Percentiles rank a stretch among this genome's conserved stretches.
These are phyloP conservation scores for Mucor velutinosus DNA, from an alignment of 371 early-diverging fungal genomes.

Conservation along the genomic window DNA sequence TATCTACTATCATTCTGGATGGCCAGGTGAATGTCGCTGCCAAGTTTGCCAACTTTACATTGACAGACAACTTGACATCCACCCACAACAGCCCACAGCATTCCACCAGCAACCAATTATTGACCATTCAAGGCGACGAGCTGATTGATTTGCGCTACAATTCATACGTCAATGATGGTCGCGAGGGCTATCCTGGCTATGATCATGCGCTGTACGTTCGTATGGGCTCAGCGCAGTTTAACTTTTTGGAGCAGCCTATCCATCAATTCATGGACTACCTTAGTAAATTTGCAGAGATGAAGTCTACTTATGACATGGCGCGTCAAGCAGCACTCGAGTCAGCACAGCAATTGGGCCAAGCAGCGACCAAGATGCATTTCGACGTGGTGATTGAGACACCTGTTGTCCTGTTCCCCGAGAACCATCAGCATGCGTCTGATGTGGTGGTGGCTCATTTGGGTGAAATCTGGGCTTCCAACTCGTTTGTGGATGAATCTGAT, in stretches of 20 bases:
- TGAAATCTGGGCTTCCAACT: slow-evolving; percentile 81
- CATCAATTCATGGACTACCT: slow-evolving; percentile 61
- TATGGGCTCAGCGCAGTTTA: slow-evolving; percentile 82
- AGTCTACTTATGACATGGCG: slow-evolving; percentile 85
- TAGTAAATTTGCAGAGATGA: slow-evolving; percentile 87
- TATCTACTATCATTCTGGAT: slow-evolving; percentile 65
- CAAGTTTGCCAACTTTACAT: slow-evolving; percentile 82
- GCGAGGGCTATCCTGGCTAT: slow-evolving; percentile 77
- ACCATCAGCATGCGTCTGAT: slow-evolving; percentile 49
- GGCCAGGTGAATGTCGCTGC: slow-evolving; percentile 74
- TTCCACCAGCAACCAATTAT: slow-evolving; percentile 49
- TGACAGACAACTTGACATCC: slow-evolving; percentile 66
- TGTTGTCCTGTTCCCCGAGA: slow-evolving; percentile 84
- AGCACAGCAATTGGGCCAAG: slow-evolving; percentile 68
- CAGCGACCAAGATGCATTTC: slow-evolving; percentile 77
- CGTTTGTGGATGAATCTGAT: slow-evolving; percentile 53
- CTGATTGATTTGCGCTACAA: slow-evolving; percentile 87
- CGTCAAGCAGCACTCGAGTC: slow-evolving; percentile 84
- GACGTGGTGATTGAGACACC: slow-evolving; percentile 89
- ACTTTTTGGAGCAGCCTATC: slow-evolving; percentile 67
- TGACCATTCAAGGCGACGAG: slow-evolving; percentile 89
- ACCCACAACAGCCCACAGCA: slow-evolving; percentile 2
- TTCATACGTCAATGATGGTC: slow-evolving; percentile 60
- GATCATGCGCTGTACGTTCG: slow-evolving; percentile 78
- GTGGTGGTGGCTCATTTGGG: slow-evolving; percentile 85